Base-by-base conservation (phyloP, 129 eudicot species). In the Escallonia herrerae region DNA sequence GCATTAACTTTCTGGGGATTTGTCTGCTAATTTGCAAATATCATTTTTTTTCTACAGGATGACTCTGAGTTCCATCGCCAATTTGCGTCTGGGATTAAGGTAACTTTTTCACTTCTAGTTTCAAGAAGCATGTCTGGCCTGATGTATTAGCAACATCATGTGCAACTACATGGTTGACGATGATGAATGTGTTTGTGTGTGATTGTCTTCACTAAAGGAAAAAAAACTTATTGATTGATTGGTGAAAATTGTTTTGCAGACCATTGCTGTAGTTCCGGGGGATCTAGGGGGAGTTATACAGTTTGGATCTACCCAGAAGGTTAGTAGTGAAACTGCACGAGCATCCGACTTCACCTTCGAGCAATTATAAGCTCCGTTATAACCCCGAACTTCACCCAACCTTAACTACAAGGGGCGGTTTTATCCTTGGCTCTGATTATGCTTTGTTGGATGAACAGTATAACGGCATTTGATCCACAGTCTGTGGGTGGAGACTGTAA, bases 231-330 rank as follows among this genome's bases (percentile, higher is more conserved):
- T 56, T 51, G 64, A 43, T 47, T 63, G 37, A 63, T 65, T 11
- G 45, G 56, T 55, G 46, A 22, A 65, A 49, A 58, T 67, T 43
- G 47, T 77, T 72, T 79, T 77, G 79, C 90, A 93, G 99, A 89
- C 99, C 66, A 78, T 89, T 79, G 90, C 84, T 49, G 81, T 88
- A 49, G 86, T 93, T 68, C 74, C 99, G 15, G 84, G 88, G 63
- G 95, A 86, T 72, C 86, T 80, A n/a, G 77, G 72, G 56, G 99
- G 99, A 48, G 87, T 93, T 43, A 71, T 93, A 60, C 96, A 93
- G 62, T 79, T 93, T 76, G 99, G 99, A 69, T 93, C 96, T 63
- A 85, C 86, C 60, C 62, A 81, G 9, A 82, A 85, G 95, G 98
- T 88, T 56, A 74, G 84, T 37, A 56, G 45, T 69, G 22, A 39